A percentile compares a stretch with the other conserved stretches of the same genome.
These are phyloP conservation scores for Fraxinus platypoda DNA, from an alignment of 305 asterid species.

Conservation along the genomic window DNA sequence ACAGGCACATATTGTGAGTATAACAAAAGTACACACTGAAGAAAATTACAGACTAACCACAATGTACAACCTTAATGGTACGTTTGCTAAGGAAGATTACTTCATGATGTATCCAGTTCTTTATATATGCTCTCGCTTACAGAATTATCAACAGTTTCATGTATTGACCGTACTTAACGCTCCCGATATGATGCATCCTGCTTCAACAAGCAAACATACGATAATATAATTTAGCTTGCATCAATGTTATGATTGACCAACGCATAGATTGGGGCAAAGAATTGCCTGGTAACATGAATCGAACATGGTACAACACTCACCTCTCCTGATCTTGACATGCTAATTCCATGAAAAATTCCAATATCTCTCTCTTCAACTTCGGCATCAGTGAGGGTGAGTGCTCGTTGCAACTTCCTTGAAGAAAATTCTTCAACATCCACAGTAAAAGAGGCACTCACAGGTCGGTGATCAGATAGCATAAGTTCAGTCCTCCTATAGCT, in stretches of 20 bases:
- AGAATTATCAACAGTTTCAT: slow-evolving; percentile 2
- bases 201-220: slow-evolving; percentile 7
- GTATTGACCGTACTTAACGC: slow-evolving; percentile 12
- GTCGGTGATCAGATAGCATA: slow-evolving; percentile 85
- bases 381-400: slow-evolving; percentile 84
- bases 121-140: slow-evolving; percentile 2
- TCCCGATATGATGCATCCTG: slow-evolving; percentile 50
- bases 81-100: not conserved
- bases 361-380: slow-evolving; percentile 62
- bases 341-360: slow-evolving; percentile 28
- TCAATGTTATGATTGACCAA: not conserved
- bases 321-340: slow-evolving; percentile 38
- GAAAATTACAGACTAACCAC: slow-evolving; percentile 9
- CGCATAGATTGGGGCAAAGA: not conserved
- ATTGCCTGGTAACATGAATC: not conserved
- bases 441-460: slow-evolving; percentile 71
- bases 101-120: not conserved
- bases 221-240: not conserved
- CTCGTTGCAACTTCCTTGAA: slow-evolving; percentile 72
- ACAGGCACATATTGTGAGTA: not conserved
- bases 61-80: slow-evolving; percentile 15
- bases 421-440: slow-evolving; percentile 88
- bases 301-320: slow-evolving; percentile 30
- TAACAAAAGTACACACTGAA: slow-evolving; percentile 21
- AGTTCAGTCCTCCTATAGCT: slow-evolving; percentile 69